Conservation (phyloP, 306 rosid genomes). For the Vicia villosa region DNA sequence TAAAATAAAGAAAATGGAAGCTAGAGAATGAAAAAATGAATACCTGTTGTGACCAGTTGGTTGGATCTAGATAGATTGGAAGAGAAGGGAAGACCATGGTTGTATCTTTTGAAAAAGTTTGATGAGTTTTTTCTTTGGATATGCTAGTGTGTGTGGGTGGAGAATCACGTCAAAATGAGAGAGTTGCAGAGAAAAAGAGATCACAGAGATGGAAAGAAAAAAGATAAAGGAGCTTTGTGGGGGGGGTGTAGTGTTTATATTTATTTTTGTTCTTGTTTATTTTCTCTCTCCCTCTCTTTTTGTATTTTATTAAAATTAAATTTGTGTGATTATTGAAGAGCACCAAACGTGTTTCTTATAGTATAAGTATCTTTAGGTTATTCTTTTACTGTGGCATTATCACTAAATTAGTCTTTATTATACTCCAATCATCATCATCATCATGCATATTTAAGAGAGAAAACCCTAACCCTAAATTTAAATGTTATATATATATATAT, state of each 20-base stretch:
- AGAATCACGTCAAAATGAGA: constrained; percentile 77
- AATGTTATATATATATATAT: too few relatives aligned
- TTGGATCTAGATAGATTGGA: constrained; percentile 84
- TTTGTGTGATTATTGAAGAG: constrained; percentile 44
- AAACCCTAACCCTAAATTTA: constrained; percentile 52
- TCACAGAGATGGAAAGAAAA: constrained; percentile 61
- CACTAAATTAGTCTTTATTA: constrained; percentile 22
- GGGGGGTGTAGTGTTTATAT: constrained; percentile 37
- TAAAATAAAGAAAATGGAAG: constrained; percentile 1
- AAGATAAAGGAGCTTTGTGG: constrained; percentile 65
- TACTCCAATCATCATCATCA: constrained; percentile 27
- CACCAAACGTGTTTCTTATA: constrained; percentile 54
- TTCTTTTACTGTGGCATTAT: constrained; percentile 42
- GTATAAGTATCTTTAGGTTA: constrained; percentile 38
- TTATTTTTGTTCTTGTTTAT: constrained; percentile 45
- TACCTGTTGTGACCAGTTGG: constrained; percentile 85
- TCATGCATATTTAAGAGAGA: constrained; percentile 50
- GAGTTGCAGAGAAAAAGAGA: constrained; percentile 59
- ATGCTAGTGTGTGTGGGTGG: constrained; percentile 52
- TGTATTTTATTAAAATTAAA: constrained; percentile 51
- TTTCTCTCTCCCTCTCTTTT: constrained; percentile 37
- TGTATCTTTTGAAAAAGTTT: constrained; percentile 71
- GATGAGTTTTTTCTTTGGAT: constrained; percentile 62
- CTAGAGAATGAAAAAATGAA: constrained; percentile 36
- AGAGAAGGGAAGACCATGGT: constrained; percentile 84